phyloP scores from a whole-genome alignment of 2,329 filamentous ascomycete species.

The Beauveria medogensis region DNA sequence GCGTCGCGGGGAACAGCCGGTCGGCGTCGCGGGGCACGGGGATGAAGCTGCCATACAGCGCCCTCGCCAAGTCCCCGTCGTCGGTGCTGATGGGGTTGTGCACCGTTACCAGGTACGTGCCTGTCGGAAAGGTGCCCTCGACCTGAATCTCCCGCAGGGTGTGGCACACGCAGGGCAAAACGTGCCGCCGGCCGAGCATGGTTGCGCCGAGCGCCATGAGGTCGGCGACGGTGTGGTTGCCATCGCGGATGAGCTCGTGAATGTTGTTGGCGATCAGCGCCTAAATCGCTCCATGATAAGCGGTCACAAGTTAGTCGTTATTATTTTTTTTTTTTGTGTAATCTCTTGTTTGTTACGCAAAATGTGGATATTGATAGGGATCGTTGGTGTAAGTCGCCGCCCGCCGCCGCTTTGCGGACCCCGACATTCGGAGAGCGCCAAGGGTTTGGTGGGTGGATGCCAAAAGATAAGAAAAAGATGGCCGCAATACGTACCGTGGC shows the following conservation, averaged over 20 bases:
- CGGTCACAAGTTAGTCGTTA: conserved; percentile 6
- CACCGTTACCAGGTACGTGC: conserved; percentile 90
- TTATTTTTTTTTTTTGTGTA: not conserved
- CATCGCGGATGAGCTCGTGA: conserved; percentile 96
- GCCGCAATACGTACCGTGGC: conserved; percentile 53
- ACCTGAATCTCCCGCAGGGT: conserved; percentile 83
- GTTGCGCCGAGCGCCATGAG: conserved; percentile 87
- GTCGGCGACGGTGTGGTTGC: conserved; percentile 81
- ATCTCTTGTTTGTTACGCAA: not conserved
- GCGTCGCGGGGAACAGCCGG: conserved; percentile 53
- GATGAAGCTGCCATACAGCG: conserved; percentile 85
- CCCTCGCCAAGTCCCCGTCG: conserved; percentile 77
- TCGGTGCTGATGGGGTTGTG: conserved; percentile 82
- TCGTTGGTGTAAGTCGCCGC: not conserved
- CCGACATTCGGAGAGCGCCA: conserved; percentile 3
- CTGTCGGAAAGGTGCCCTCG: conserved; percentile 84
- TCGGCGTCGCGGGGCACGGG: conserved; percentile 58
- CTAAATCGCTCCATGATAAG: conserved; percentile 28
- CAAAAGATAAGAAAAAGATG: not conserved
- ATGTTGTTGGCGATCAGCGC: conserved; percentile 80
- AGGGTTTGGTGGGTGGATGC: not conserved
- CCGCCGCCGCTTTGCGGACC: not conserved
- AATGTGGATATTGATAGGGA: not conserved
- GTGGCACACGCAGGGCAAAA: conserved; percentile 70
- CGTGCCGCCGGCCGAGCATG: conserved; percentile 89